Evolutionary conservation across 805 yeast genomes (phyloP).

Genomic region (Isabelozyma heimii): DNA sequence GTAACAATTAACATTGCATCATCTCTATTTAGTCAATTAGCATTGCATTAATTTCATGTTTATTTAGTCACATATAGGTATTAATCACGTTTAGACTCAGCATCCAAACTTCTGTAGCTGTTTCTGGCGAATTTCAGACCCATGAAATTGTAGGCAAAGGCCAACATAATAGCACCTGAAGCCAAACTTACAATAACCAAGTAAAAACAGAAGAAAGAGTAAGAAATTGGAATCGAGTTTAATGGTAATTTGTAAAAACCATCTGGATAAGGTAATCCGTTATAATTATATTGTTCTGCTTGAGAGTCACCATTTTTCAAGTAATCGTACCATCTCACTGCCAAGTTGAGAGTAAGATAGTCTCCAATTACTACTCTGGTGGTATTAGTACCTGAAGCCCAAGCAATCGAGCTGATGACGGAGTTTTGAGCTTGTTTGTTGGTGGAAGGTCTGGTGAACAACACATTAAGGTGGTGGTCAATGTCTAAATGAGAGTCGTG

Average conservation of each 20-base stretch:
- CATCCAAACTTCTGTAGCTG: constrained; percentile 19
- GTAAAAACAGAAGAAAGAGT: constrained; percentile 14
- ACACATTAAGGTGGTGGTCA: constrained; percentile 54
- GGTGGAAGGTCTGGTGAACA: constrained; percentile 39
- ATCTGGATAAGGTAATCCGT: constrained; percentile 31
- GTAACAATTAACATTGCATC: constrained; percentile 2
- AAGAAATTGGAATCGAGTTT: constrained; percentile 24
- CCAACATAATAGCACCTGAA: constrained; percentile 21
- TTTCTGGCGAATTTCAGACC: constrained; percentile 12
- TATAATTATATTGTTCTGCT: constrained; percentile 5
- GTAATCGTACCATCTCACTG: constrained; percentile 54
- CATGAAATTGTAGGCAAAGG: constrained; percentile 21
- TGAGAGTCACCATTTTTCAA: constrained; percentile 17
- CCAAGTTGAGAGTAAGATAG: constrained; percentile 51
- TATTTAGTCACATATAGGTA: neutral
- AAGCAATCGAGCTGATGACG: constrained; percentile 55
- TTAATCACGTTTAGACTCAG: constrained; percentile 12
- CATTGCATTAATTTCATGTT: too few species aligned
- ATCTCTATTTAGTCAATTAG: constrained; percentile 8
- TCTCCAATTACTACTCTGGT: constrained; percentile 68
- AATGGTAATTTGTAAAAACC: constrained; percentile 41
- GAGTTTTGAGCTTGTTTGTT: constrained; percentile 30
- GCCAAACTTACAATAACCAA: constrained; percentile 18
- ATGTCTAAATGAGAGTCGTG: constrained; percentile 68
- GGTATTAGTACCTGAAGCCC: constrained; percentile 59